Conservation (phyloP, 2,329 filamentous ascomycete species). For the Drechslerella stenobrocha region DNA sequence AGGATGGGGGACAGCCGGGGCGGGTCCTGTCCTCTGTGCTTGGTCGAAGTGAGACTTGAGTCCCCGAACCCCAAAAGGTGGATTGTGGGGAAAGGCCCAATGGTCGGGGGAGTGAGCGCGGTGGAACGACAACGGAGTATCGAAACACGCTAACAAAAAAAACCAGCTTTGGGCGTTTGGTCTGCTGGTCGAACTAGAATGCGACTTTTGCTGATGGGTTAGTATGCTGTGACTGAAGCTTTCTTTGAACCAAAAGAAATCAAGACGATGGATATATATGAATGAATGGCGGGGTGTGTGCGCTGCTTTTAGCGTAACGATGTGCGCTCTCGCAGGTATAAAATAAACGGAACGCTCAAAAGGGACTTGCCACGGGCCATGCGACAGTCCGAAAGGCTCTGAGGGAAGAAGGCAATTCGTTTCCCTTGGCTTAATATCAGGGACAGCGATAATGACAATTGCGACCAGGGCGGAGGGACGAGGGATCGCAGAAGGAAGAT, state of each 20-base stretch:
- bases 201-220: slow-evolving; percentile 22
- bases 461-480: neutral
- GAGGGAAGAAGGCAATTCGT: neutral
- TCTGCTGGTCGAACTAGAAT: slow-evolving; percentile 38
- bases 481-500: neutral
- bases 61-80: slow-evolving; percentile 42
- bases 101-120: slow-evolving; percentile 32
- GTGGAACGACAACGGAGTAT: slow-evolving; percentile 33
- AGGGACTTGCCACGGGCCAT: slow-evolving; percentile 13
- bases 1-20: slow-evolving; percentile 21
- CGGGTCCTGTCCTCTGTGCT: slow-evolving; percentile 38
- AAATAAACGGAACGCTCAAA: neutral
- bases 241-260: slow-evolving; percentile 40
- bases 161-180: slow-evolving; percentile 32
- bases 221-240: slow-evolving; percentile 29
- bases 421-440: neutral
- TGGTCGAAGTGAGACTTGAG: slow-evolving; percentile 31
- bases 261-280: slow-evolving; percentile 31
- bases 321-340: slow-evolving; percentile 24
- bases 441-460: neutral
- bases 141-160: slow-evolving; percentile 47
- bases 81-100: slow-evolving; percentile 47
- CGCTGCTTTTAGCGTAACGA: slow-evolving; percentile 33
- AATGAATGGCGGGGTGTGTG: slow-evolving; percentile 35
- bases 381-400: slow-evolving; percentile 6